Base-by-base conservation (phyloP, 495 filamentous ascomycete genomes). In the Aspergillus wentii region DNA sequence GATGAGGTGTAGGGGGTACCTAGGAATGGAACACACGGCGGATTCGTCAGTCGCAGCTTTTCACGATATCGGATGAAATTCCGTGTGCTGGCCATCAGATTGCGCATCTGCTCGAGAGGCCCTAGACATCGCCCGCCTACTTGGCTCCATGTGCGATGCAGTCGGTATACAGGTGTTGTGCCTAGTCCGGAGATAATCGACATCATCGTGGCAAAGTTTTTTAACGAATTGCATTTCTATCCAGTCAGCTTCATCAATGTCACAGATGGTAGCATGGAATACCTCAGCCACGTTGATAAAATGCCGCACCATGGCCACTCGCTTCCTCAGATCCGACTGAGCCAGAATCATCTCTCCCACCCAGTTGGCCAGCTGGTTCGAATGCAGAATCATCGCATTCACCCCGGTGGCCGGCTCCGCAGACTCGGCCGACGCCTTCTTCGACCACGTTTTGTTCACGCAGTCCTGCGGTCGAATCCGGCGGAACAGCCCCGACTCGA, bases 301-400 rank as follows among this genome's bases (percentile, higher is more conserved):
- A 60, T 95, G 87, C 54, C 94, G 94, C 59, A 95, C 92, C 22
- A 95, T 84, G 26, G 87, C 77, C n/a, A 94, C 87, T 38, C 90
- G 74, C 59, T 89, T 90, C 66, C 88, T 89, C 35, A 92, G 79
- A 47, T 95, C 91, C 17, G 74, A 69, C 57, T 97, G 88, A 4
- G 79, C 85, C 39, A 97, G 64, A 44, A 97, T 92, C 80, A 94
- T 88, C 57, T 92, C 86, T 9, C 86, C 88, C 29, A 95, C 88
- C 90, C 89, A 95, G 56, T 94, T 95, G 14, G 90, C 92, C 54
- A 95, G 77, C 57, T 94, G 88, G 52, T 96, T 96, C 0, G 88
- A 94, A 56, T 94, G 89, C 34, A 91, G 69, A 58, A 96, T 96
- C 42, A 95, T 72, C 1, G 86, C 83, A 51, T 90, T 91, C 41